Evolutionary conservation across 2,329 filamentous ascomycete species (phyloP).

Genomic region (Zasmidium citrigriseum): DNA sequence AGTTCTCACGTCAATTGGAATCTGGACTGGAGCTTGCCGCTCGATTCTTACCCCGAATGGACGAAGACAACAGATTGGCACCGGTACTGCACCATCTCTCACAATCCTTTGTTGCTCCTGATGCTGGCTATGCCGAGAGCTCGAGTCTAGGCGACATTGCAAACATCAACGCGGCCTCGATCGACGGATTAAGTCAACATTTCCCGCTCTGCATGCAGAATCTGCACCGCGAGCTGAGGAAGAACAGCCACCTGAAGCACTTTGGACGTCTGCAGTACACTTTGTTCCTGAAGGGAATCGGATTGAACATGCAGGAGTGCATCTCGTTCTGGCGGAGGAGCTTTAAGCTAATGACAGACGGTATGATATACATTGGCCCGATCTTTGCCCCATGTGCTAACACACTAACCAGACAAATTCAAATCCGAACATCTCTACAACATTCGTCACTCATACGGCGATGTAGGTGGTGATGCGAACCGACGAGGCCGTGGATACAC

Average conservation of each 20-base stretch:
- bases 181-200: constrained; percentile 77
- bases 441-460: constrained; percentile 89
- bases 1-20: constrained; percentile 79
- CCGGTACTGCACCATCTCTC: constrained; percentile 80
- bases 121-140: constrained; percentile 73
- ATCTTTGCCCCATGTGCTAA: constrained; percentile 6
- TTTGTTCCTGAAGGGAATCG: constrained; percentile 94
- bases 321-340: constrained; percentile 86
- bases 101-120: constrained; percentile 91
- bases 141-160: constrained; percentile 63
- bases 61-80: constrained; percentile 89
- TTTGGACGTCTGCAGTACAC: constrained; percentile 92
- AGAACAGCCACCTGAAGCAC: constrained; percentile 90
- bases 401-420: constrained; percentile 66
- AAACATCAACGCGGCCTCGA: constrained; percentile 73
- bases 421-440: constrained; percentile 99
- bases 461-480: constrained; percentile 90
- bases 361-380: constrained; percentile 16
- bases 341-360: constrained; percentile 83
- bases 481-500: constrained; percentile 84
- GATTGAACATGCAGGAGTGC: constrained; percentile 86
- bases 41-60: constrained; percentile 85
- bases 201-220: constrained; percentile 96
- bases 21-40: constrained; percentile 85
- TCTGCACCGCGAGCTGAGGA: constrained; percentile 80